Evolutionary conservation across 495 filamentous ascomycete genomes (phyloP).

Genomic region (Daldinia concentrica): DNA sequence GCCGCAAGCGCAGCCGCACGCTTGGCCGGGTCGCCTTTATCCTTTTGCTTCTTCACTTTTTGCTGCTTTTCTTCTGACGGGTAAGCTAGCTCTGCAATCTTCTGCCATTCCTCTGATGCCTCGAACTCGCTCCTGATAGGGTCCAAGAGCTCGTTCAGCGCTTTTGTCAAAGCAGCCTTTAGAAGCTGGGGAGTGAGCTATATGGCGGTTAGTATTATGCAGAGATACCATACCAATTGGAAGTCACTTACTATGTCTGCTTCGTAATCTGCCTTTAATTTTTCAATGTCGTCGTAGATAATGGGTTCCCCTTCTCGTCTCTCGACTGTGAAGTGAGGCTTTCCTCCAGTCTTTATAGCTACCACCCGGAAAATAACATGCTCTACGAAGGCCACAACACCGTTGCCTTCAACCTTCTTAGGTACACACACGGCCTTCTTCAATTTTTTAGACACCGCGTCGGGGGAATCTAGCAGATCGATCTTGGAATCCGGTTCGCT

Average conservation of each 20-base stretch:
- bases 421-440: slow-evolving; percentile 82
- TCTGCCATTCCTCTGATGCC: slow-evolving; percentile 79
- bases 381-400: slow-evolving; percentile 83
- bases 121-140: slow-evolving; percentile 80
- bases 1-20: slow-evolving; percentile 38
- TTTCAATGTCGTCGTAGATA: slow-evolving; percentile 74
- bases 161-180: slow-evolving; percentile 77
- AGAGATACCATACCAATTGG: neutral
- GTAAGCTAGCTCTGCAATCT: slow-evolving; percentile 82
- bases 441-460: slow-evolving; percentile 79
- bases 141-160: slow-evolving; percentile 73
- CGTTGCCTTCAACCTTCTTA: slow-evolving; percentile 81
- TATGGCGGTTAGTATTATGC: slow-evolving; percentile 29
- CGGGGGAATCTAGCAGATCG: slow-evolving; percentile 82
- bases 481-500: slow-evolving; percentile 81
- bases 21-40: slow-evolving; percentile 66
- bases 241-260: slow-evolving; percentile 73
- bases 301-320: slow-evolving; percentile 75
- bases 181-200: slow-evolving; percentile 85
- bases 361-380: slow-evolving; percentile 80
- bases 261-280: slow-evolving; percentile 80
- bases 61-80: slow-evolving; percentile 68
- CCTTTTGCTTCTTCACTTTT: slow-evolving; percentile 83
- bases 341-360: slow-evolving; percentile 56
- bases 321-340: slow-evolving; percentile 64